phyloP scores from a whole-genome alignment of 2,329 filamentous ascomycete genomes.

The Ceratocystis papillata region DNA sequence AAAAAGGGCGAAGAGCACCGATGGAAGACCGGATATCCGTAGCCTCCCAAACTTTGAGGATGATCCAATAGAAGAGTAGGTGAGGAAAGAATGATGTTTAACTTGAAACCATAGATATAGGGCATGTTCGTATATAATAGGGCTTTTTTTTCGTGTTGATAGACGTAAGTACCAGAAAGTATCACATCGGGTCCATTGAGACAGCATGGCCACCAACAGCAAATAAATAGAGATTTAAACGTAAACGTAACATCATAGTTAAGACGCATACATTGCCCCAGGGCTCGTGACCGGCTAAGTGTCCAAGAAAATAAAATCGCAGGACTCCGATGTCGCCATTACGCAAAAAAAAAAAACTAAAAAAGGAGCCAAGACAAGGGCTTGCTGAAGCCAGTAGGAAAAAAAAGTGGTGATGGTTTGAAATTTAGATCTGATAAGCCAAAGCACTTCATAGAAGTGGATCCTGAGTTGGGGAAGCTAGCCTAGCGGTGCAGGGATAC shows the following conservation, averaged over 20 bases:
- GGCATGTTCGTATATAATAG: background rate
- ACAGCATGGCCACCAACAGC: background rate
- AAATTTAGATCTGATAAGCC: constrained; percentile 21
- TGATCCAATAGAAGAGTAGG: constrained; percentile 18
- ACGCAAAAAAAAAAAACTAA: background rate
- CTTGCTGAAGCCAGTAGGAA: background rate
- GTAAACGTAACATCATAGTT: background rate
- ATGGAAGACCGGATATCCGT: constrained; percentile 20
- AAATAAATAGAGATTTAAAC: background rate
- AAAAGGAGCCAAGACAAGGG: background rate
- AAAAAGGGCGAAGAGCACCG: constrained; percentile 10
- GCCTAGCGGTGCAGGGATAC: constrained; percentile 2
- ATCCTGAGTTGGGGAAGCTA: background rate
- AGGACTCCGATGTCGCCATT: constrained; percentile 16
- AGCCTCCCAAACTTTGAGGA: constrained; percentile 20
- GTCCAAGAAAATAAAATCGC: background rate
- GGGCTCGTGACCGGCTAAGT: background rate
- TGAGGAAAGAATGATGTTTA: background rate
- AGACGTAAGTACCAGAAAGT: too few species aligned
- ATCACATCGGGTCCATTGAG: too few species aligned
- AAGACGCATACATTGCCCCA: background rate
- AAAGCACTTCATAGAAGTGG: constrained; percentile 5
- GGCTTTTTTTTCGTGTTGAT: too few species aligned
- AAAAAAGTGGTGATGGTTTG: constrained; percentile 18
- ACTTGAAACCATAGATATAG: background rate